Conservation (phyloP, 495 filamentous ascomycete genomes). For the Thermothielavioides terrestris region DNA sequence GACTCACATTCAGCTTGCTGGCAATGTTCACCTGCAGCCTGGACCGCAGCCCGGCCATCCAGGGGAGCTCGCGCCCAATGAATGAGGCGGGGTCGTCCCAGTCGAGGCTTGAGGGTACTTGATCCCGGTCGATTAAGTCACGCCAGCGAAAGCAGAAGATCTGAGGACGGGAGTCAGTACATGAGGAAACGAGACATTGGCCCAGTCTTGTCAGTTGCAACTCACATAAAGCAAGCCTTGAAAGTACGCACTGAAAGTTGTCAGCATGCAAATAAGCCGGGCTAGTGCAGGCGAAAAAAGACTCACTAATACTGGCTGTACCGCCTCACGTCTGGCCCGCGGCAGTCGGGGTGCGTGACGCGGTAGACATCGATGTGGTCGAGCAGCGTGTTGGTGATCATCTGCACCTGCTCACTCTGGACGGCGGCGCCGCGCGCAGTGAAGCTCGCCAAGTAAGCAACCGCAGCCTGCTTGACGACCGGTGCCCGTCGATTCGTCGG, state of each 20-base stretch:
- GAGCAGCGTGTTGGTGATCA: conserved; percentile 68
- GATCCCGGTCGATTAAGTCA: conserved; percentile 58
- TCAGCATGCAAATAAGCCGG: background rate
- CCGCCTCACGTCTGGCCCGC: conserved; percentile 72
- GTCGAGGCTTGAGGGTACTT: conserved; percentile 36
- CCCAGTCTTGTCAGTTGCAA: conserved; percentile 33
- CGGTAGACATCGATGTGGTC: conserved; percentile 55
- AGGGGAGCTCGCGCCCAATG: conserved; percentile 56
- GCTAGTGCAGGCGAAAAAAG: background rate
- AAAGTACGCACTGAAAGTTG: conserved; percentile 9
- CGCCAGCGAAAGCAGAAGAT: conserved; percentile 99
- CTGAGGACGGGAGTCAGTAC: conserved; percentile 36
- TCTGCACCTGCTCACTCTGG: conserved; percentile 60
- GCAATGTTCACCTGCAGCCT: conserved; percentile 65
- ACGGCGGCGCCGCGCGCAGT: conserved; percentile 80
- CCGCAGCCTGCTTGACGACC: conserved; percentile 68
- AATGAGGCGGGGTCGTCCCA: conserved; percentile 48
- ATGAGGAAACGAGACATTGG: background rate
- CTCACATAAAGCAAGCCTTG: conserved; percentile 20
- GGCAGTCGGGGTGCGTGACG: conserved; percentile 57
- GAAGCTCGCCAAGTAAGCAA: conserved; percentile 80
- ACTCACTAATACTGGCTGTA: conserved; percentile 70
- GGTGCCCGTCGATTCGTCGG: conserved; percentile 52
- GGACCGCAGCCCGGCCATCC: conserved; percentile 64
- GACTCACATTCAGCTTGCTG: conserved; percentile 63